A percentile compares a stretch with the other conserved stretches of the same genome.
Evolutionary conservation across 768 basidiomycete genomes (phyloP).

Genomic region (Phylloporus scabripes): DNA sequence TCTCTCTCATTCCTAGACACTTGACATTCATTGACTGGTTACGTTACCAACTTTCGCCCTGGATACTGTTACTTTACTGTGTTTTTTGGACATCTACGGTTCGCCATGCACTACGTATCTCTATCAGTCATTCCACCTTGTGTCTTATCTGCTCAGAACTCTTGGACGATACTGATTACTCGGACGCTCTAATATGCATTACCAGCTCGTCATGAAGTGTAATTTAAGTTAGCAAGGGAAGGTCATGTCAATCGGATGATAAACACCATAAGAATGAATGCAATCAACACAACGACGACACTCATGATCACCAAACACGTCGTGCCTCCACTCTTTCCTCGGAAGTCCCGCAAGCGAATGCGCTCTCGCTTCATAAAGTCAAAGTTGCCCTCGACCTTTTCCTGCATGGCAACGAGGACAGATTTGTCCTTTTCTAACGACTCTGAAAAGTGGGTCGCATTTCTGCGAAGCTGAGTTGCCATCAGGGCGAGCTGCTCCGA

Average conservation of each 20-base stretch:
- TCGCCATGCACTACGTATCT: slow-evolving; percentile 3
- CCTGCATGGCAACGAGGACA: slow-evolving; percentile 59
- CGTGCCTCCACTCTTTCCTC: slow-evolving; percentile 60
- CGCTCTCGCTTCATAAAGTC: slow-evolving; percentile 65
- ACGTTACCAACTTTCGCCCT: neutral
- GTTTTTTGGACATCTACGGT: slow-evolving; percentile 7
- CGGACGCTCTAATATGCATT: slow-evolving; percentile 3
- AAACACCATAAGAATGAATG: slow-evolving; percentile 69
- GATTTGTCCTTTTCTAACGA: slow-evolving; percentile 70
- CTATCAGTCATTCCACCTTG: slow-evolving; percentile 1
- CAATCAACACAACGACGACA: slow-evolving; percentile 57
- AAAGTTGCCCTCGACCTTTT: slow-evolving; percentile 70
- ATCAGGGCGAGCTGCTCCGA: slow-evolving; percentile 72
- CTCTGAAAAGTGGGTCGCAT: slow-evolving; percentile 72
- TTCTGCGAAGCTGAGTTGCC: slow-evolving; percentile 83
- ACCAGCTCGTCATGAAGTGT: too few species aligned
- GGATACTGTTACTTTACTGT: slow-evolving; percentile 7
- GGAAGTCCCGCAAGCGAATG: slow-evolving; percentile 52
- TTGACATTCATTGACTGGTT: neutral
- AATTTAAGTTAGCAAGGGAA: too few species aligned
- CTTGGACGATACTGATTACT: slow-evolving; percentile 9
- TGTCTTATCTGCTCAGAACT: slow-evolving; percentile 10
- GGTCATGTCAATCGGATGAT: slow-evolving; percentile 59
- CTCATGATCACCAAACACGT: slow-evolving; percentile 67
- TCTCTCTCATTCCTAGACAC: slow-evolving; percentile 46